Percentiles rank a stretch among this genome's conserved stretches.
phyloP scores from a whole-genome alignment of 2,329 filamentous ascomycete species.

The Rhinocladiella similis region DNA sequence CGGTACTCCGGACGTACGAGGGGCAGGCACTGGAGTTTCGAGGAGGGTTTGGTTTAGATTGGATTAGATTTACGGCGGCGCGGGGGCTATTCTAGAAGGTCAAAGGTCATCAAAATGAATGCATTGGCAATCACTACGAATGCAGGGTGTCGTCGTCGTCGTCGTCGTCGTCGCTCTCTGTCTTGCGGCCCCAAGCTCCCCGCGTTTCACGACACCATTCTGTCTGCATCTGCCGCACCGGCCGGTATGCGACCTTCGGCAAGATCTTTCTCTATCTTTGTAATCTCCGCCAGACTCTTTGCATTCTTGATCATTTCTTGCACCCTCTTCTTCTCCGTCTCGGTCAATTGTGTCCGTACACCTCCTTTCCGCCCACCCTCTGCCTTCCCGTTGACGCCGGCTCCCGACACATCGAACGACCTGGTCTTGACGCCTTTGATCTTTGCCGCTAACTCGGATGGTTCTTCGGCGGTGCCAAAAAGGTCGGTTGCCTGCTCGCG shows the following conservation, averaged over 20 bases:
- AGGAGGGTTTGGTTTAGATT: too few relatives aligned
- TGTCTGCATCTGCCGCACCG: constrained; percentile 49
- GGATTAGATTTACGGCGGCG: too few relatives aligned
- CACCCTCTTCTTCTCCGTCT: constrained; percentile 80
- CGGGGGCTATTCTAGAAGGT: too few relatives aligned
- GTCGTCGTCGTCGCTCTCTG: too few relatives aligned
- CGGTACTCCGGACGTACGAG: too few relatives aligned
- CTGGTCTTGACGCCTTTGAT: constrained; percentile 84
- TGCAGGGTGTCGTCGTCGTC: too few relatives aligned
- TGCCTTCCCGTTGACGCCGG: constrained; percentile 43
- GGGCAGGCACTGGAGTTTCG: neutral
- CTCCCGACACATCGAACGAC: constrained; percentile 57
- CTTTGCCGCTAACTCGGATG: constrained; percentile 77
- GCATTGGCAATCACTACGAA: too few relatives aligned
- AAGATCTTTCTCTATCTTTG: constrained; percentile 84
- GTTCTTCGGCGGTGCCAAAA: constrained; percentile 77
- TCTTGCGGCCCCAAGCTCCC: too few relatives aligned
- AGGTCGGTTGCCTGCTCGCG: constrained; percentile 73
- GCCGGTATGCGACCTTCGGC: constrained; percentile 83
- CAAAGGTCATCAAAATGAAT: too few relatives aligned
- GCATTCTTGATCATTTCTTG: constrained; percentile 87
- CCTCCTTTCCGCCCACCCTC: constrained; percentile 60
- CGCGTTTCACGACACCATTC: constrained; percentile 31
- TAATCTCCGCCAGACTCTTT: constrained; percentile 86
- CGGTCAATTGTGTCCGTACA: constrained; percentile 80